Percentiles rank a stretch among this genome's conserved stretches.
phyloP scores from a whole-genome alignment of 306 rosid genomes.

The Medicago arabica region DNA sequence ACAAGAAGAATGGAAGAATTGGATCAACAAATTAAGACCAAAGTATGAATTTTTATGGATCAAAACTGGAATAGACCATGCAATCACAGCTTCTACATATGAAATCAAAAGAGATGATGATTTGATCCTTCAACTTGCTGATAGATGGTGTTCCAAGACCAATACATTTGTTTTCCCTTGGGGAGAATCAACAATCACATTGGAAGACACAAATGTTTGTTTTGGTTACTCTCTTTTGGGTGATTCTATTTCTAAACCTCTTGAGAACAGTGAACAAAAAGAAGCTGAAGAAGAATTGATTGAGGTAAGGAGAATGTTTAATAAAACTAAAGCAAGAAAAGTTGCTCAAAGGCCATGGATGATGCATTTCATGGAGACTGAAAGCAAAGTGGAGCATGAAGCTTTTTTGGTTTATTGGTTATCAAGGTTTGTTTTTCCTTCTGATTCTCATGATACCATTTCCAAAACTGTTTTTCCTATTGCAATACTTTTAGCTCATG shows the following conservation, averaged over 20 bases:
- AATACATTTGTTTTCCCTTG: too few species aligned
- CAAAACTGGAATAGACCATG: conserved; percentile 53
- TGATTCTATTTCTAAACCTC: conserved; percentile 18
- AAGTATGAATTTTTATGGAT: conserved; percentile 44
- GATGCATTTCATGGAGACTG: conserved; percentile 45
- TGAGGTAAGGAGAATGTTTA: conserved; percentile 12
- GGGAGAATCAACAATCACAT: too few species aligned
- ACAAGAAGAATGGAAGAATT: conserved; percentile 38
- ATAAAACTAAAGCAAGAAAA: conserved; percentile 29
- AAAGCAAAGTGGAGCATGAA: too few species aligned
- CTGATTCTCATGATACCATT: too few species aligned
- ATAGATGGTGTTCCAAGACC: too few species aligned
- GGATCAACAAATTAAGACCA: conserved; percentile 39
- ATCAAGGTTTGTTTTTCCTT: too few species aligned
- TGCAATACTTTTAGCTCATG: too few species aligned
- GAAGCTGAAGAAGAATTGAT: conserved; percentile 17
- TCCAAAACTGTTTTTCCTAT: too few species aligned
- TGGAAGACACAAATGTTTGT: too few species aligned
- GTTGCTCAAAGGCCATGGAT: conserved; percentile 46
- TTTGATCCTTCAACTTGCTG: too few species aligned
- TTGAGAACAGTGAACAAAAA: conserved; percentile 27
- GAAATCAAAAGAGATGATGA: too few species aligned
- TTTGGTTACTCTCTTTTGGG: conserved; percentile 34
- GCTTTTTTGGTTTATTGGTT: too few species aligned
- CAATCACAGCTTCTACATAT: not conserved